Base-by-base conservation (phyloP, 371 early-diverging fungal genomes). In the Mucor circinelloides region DNA sequence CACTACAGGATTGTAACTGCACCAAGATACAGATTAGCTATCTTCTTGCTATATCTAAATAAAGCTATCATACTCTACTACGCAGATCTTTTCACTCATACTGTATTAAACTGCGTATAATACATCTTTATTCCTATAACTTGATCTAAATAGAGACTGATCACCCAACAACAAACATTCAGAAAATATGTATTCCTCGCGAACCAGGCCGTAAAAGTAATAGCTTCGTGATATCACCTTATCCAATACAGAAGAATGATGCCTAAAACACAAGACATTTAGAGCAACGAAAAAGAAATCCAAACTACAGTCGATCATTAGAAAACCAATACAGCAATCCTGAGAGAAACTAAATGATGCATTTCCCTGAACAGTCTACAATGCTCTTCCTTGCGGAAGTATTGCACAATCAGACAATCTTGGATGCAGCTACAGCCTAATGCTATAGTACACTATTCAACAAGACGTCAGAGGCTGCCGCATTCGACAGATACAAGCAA, bases 341-440 rank as follows among this genome's bases (percentile, higher is more conserved):
- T 25, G 59, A 59, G 42, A 38, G 58, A 58, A 58, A 58, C 23
- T 38, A 38, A 58, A 58, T 38, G 58, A 38, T 59, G 38, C 42
- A 42, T 59, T 59, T 42, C 42, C 59, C 59, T 21, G 59, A 59
- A 59, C 59, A 27, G 40, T 42, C 59, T 59, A 59, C 40, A 59
- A 42, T 57, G 31, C 57, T 57, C 57, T 57, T 31, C 57, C 57
- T 57, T 57, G 36, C 36, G 36, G 36, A 36, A 36, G 36, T 36
- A 36, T 36, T 36, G 10, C 36, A 36, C 36, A 36, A 36, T 36
- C 36, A 36, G 36, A 36, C 36, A 36, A 36, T 36, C 36, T 36
- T 36, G 36, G 36, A 10, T 36, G 36, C 36, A 36, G 36, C 36
- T 36, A 36, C 36, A 36, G 36, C 34, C 34, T 34, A 34, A 2